Evolutionary conservation across 2,329 filamentous ascomycete genomes (phyloP).

Genomic region (Bipolaris zeicola): DNA sequence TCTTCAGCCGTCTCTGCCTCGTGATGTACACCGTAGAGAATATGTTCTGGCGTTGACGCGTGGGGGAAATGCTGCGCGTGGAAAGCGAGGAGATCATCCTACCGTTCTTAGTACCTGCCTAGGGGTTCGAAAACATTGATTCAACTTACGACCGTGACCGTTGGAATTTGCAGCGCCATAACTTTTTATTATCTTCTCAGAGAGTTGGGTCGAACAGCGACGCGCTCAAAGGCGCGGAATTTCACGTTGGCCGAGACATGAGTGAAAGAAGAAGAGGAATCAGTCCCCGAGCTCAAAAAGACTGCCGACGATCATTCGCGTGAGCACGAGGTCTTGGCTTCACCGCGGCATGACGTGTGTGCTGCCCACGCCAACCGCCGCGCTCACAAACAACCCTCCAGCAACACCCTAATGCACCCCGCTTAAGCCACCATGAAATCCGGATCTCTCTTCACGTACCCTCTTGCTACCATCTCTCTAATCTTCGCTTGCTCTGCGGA

Average conservation of each 20-base stretch:
- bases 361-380: constrained; percentile 24
- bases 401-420: constrained; percentile 15
- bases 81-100: constrained; percentile 54
- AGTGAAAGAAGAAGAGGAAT: constrained; percentile 10
- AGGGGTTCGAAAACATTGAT: constrained; percentile 2
- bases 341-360: constrained; percentile 43
- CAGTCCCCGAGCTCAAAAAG: constrained; percentile 11
- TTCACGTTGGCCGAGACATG: constrained; percentile 24
- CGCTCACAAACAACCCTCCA: constrained; percentile 14
- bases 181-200: not conserved
- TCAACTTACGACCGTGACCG: constrained; percentile 39
- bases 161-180: constrained; percentile 38
- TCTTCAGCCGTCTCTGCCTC: constrained; percentile 36
- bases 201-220: not conserved
- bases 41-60: constrained; percentile 41
- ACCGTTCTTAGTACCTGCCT: constrained; percentile 17
- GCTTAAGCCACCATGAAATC: constrained; percentile 36
- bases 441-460: constrained; percentile 29
- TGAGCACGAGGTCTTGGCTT: constrained; percentile 43
- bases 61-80: constrained; percentile 52
- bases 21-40: constrained; percentile 37
- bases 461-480: constrained; percentile 37
- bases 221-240: constrained; percentile 24
- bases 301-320: constrained; percentile 33
- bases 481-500: constrained; percentile 40